Percentiles rank a stretch among this genome's conserved stretches.
phyloP scores from a whole-genome alignment of 768 basidiomycete species.

The Lentinula boryana region DNA sequence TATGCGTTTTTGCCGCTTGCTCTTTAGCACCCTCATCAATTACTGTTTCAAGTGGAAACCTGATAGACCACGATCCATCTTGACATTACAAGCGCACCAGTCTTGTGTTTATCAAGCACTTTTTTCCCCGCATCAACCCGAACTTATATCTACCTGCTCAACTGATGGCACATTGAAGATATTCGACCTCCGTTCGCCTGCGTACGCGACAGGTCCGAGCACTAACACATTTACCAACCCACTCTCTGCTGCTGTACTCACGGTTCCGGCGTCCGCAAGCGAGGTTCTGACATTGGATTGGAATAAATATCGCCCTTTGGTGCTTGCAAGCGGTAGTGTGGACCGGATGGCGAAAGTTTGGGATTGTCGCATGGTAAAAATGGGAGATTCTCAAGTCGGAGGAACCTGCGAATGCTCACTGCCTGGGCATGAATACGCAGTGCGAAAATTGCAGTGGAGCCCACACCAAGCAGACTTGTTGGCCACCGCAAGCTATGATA shows the following conservation, averaged over 20 bases:
- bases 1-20: slow-evolving; percentile 30
- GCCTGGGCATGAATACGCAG: slow-evolving; percentile 85
- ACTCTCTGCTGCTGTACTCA: slow-evolving; percentile 64
- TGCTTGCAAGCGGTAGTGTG: slow-evolving; percentile 74
- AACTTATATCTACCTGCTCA: slow-evolving; percentile 76
- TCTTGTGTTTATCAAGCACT: slow-evolving; percentile 86
- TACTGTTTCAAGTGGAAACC: slow-evolving; percentile 69
- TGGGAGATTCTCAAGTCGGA: slow-evolving; percentile 54
- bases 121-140: slow-evolving; percentile 90
- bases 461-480: slow-evolving; percentile 69
- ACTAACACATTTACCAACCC: slow-evolving; percentile 60
- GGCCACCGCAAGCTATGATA: slow-evolving; percentile 80
- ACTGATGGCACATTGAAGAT: slow-evolving; percentile 81
- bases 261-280: slow-evolving; percentile 69
- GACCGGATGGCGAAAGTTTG: slow-evolving; percentile 74
- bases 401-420: slow-evolving; percentile 67
- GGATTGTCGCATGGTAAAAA: slow-evolving; percentile 83
- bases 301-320: slow-evolving; percentile 85
- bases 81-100: slow-evolving; percentile 78
- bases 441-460: slow-evolving; percentile 86
- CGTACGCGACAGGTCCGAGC: slow-evolving; percentile 29
- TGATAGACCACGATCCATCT: slow-evolving; percentile 69
- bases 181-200: slow-evolving; percentile 63
- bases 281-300: slow-evolving; percentile 84
- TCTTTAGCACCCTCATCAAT: background rate